These are phyloP conservation scores for Hansenula lynferdii DNA, from an alignment of 1,139 yeast genomes.

Conservation along the genomic window DNA sequence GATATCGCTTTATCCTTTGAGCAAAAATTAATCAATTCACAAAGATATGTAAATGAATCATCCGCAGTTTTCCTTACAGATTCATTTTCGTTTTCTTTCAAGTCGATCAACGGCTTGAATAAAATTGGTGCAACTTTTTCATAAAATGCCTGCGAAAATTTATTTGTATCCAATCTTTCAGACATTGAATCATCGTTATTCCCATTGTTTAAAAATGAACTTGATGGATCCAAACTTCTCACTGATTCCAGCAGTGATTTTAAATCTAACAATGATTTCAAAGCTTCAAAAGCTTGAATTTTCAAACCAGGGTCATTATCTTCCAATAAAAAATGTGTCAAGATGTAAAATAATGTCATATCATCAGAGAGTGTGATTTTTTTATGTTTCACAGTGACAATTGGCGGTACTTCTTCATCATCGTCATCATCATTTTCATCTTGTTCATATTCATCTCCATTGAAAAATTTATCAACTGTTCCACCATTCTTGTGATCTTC, in stretches of 20 bases:
- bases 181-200: slow-evolving; percentile 24
- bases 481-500: slow-evolving; percentile 5
- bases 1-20: slow-evolving; percentile 48
- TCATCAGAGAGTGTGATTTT: slow-evolving; percentile 40
- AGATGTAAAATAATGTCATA: slow-evolving; percentile 54
- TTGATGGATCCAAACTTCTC: background rate
- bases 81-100: slow-evolving; percentile 13
- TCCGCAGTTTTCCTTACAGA: slow-evolving; percentile 23
- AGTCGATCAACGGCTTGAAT: slow-evolving; percentile 44
- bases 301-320: slow-evolving; percentile 72
- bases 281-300: slow-evolving; percentile 80
- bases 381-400: slow-evolving; percentile 2
- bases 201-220: too few relatives aligned
- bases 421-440: too few relatives aligned
- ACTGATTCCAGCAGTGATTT: slow-evolving; percentile 63
- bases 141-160: slow-evolving; percentile 60
- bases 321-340: slow-evolving; percentile 56
- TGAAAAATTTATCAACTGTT: slow-evolving; percentile 5
- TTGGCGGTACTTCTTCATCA: slow-evolving; percentile 3
- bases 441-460: slow-evolving; percentile 12
- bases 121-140: slow-evolving; percentile 53
- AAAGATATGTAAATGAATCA: slow-evolving; percentile 52
- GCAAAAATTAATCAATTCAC: slow-evolving; percentile 67
- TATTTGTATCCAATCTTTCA: slow-evolving; percentile 40
- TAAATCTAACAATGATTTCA: slow-evolving; percentile 68